Percentiles rank a stretch among this genome's conserved stretches.
phyloP scores from a whole-genome alignment of 768 basidiomycete species.

The Phanerodontia chrysosporium region DNA sequence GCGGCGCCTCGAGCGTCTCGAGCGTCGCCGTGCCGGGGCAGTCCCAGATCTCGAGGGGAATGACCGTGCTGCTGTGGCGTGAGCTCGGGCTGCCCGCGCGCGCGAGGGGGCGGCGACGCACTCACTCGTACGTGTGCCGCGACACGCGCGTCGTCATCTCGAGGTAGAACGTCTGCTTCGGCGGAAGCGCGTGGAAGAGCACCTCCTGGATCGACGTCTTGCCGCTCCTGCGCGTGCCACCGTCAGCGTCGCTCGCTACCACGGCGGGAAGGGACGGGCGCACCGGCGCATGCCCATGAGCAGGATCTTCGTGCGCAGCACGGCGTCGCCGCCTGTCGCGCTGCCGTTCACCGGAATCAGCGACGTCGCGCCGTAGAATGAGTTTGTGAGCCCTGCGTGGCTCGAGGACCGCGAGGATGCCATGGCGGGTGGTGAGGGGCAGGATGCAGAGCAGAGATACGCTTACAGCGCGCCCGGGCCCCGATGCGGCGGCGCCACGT shows the following conservation, averaged over 20 bases:
- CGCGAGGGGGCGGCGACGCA: conserved; percentile 12
- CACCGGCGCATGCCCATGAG: conserved; percentile 70
- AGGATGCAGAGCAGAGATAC: not conserved
- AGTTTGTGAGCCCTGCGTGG: not conserved
- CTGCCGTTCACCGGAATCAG: conserved; percentile 10
- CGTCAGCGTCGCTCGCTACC: not conserved
- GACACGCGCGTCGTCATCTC: conserved; percentile 79
- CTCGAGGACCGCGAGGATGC: conserved; percentile 7
- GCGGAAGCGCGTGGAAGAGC: conserved; percentile 78
- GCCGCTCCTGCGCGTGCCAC: conserved; percentile 57
- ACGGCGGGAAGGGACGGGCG: conserved; percentile 5
- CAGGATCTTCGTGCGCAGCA: conserved; percentile 62
- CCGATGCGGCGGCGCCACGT: not conserved
- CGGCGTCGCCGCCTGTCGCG: conserved; percentile 8
- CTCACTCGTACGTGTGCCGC: conserved; percentile 80
- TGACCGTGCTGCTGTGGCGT: conserved; percentile 61
- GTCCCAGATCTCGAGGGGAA: conserved; percentile 94
- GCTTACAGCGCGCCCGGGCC: not conserved
- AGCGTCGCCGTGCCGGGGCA: conserved; percentile 84
- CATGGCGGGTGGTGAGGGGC: not conserved
- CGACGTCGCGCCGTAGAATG: conserved; percentile 9
- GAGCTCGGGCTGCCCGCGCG: conserved; percentile 2
- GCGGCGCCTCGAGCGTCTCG: conserved; percentile 69
- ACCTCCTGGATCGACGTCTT: conserved; percentile 91
- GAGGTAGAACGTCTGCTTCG: conserved; percentile 86